Evolutionary conservation across 2,329 filamentous ascomycete species (phyloP), one percentile per base, ranked within the genome.

Genomic region (Dothideomycetes sp.): DNA sequence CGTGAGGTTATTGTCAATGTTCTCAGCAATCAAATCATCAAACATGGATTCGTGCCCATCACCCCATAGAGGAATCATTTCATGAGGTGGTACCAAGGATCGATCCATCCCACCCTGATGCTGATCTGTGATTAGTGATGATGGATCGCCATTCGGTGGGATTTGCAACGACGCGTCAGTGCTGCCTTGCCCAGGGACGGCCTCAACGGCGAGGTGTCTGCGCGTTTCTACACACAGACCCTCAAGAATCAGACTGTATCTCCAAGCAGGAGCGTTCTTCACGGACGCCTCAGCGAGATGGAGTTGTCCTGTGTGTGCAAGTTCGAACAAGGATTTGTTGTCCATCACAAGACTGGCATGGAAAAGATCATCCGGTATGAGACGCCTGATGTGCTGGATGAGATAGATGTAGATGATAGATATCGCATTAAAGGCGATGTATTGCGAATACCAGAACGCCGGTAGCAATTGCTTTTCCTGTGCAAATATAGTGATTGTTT

Each of bases 341-440:
- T 44, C 19, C 19, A 35, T 24, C 9, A 5, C n/a, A 31, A 31
- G 9, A 14, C 5, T 15, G n/a, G 11, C 17, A 19, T 24, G 40
- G 39, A 36, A 10, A 38, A 29, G 27, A 27, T 51, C 24, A 2
- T 34, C 31, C 3, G 47, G 38, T 10, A 52, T 22, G 12, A 50
- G 49, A 9, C 45, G 47, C 11, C 50, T 44, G 24, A 47, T 48
- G 15, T 49, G 61, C 47, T 72, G 69, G 12, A 75, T 73, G 33
- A 69, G 58, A 58, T 68, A 72, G 2, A 75, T 65, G 41, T 74
- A 75, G 0, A 72, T 55, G 3, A 74, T 68, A 0, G 68, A 67
- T 0, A 75, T 58, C 1, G 71, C 69, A 45, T 69, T 73, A 41
- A 74, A 73, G 0, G 68, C 64, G 3, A 72, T 67, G 45, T 72